Base-by-base conservation (phyloP, 1,284 basidiomycete species). In the Meripilus lineatus region DNA sequence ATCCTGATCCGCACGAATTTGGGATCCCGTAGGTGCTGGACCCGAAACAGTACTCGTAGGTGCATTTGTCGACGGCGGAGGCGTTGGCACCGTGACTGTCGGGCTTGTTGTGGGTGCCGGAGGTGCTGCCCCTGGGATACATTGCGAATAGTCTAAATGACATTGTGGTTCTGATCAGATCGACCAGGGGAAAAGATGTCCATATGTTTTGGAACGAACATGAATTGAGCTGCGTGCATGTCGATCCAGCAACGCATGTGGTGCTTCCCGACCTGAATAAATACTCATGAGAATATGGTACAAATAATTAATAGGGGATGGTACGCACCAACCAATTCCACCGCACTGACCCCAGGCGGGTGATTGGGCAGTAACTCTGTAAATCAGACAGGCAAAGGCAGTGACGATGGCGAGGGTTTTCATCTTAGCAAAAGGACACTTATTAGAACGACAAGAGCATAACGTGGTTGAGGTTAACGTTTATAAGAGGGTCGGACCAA, bases 111-210 rank as follows among this genome's bases (percentile, higher is more conserved):
- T 44, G 28, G 56, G 34, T 8, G 51, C 42, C 26, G 57, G 41
- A 38, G 55, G 46, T 11, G 56, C 56, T 39, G 58, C 48, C 18
- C 62, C 51, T 15, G 65, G 75, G 21, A 74, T 50, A 48, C 75
- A 77, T 56, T 77, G 75, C 2, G 72, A 76, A 50, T 75, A 75
- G 51, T 71, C 74, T 77, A 49, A n/a, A n/a, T n/a, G n/a, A n/a
- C n/a, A n/a, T n/a, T n/a, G n/a, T n/a, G n/a, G n/a, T n/a, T n/a
- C n/a, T n/a, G n/a, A n/a, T n/a, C n/a, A n/a, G n/a, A n/a, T n/a
- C n/a, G n/a, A n/a, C n/a, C n/a, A n/a, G n/a, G n/a, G n/a, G n/a
- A n/a, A n/a, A n/a, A n/a, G n/a, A n/a, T n/a, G n/a, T n/a, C n/a
- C n/a, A n/a, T n/a, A n/a, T n/a, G n/a, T n/a, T n/a, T n/a, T n/a